These are phyloP conservation scores for Aspergillus pseudoviridinutans DNA, from an alignment of 2,329 filamentous ascomycete genomes.

Conservation along the genomic window DNA sequence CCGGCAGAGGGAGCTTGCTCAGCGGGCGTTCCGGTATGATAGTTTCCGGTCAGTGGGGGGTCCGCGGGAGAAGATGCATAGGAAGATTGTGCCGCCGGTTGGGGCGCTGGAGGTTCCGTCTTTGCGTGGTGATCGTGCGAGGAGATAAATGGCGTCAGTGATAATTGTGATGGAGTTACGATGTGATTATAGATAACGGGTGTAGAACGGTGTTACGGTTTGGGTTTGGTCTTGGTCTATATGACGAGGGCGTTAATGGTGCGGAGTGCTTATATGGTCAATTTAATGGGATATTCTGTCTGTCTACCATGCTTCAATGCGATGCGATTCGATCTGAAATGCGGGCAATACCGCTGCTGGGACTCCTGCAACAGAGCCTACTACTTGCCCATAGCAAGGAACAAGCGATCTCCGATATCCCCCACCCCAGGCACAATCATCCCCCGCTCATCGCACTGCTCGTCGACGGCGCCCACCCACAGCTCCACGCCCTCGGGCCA, in stretches of 20 bases:
- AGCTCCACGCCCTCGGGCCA: constrained; percentile 64
- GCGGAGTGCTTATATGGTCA: no score
- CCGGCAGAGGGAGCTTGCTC: constrained; percentile 5
- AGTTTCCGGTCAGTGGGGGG: constrained; percentile 3
- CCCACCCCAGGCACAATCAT: constrained; percentile 91
- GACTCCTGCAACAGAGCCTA: no score
- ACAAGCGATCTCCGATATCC: constrained; percentile 86
- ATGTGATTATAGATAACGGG: no score
- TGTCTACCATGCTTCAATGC: no score
- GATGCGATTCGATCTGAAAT: no score
- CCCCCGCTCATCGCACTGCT: constrained; percentile 65
- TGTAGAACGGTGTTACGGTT: no score
- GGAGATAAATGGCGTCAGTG: background rate
- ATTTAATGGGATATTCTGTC: no score
- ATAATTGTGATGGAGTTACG: background rate
- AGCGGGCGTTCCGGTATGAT: constrained; percentile 18
- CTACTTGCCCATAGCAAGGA: constrained; percentile 81
- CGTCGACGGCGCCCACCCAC: constrained; percentile 78
- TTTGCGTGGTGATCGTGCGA: background rate
- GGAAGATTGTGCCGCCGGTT: constrained; percentile 4
- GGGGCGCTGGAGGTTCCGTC: constrained; percentile 14
- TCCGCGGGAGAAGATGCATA: constrained; percentile 27
- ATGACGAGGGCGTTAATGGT: no score
- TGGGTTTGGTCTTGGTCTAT: no score
- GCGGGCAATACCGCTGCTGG: no score